These are phyloP conservation scores for Macrolepiota fuliginosa DNA, from an alignment of 768 basidiomycete genomes.

Conservation along the genomic window DNA sequence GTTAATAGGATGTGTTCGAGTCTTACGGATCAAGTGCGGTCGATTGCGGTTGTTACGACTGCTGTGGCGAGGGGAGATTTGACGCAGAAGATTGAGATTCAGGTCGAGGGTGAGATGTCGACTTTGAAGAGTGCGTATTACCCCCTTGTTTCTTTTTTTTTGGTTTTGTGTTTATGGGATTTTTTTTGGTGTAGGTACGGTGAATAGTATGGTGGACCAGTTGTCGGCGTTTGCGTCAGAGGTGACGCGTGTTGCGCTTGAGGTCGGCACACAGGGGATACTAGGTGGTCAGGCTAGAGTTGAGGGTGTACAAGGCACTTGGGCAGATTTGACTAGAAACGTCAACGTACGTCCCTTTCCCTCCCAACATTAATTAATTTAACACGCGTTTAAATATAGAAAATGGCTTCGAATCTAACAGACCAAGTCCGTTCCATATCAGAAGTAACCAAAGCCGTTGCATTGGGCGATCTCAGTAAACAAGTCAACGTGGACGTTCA, in stretches of 20 bases:
- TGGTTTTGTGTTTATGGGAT: background rate
- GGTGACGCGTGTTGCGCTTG: slow-evolving; percentile 78
- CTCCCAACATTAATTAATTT: background rate
- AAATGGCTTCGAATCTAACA: slow-evolving; percentile 85
- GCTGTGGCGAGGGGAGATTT: slow-evolving; percentile 90
- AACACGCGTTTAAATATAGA: slow-evolving; percentile 35
- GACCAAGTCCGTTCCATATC: slow-evolving; percentile 91
- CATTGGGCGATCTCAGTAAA: slow-evolving; percentile 79
- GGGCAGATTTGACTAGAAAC: slow-evolving; percentile 86
- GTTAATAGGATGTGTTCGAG: slow-evolving; percentile 83
- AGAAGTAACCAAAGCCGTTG: slow-evolving; percentile 86
- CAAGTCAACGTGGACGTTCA: slow-evolving; percentile 90
- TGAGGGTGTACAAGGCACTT: slow-evolving; percentile 89
- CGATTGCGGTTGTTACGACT: slow-evolving; percentile 82
- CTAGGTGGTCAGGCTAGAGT: slow-evolving; percentile 90
- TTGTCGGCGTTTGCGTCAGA: slow-evolving; percentile 85
- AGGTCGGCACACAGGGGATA: slow-evolving; percentile 89
- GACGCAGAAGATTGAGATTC: slow-evolving; percentile 91
- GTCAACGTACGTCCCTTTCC: slow-evolving; percentile 66
- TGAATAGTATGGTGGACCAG: slow-evolving; percentile 95
- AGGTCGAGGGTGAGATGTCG: slow-evolving; percentile 83
- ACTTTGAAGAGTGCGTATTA: slow-evolving; percentile 57
- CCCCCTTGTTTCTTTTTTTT: background rate
- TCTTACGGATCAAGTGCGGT: slow-evolving; percentile 77
- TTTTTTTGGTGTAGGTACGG: slow-evolving; percentile 44